These are phyloP conservation scores for Fusarium temperatum DNA, from an alignment of 2,329 filamentous ascomycete species.

Conservation along the genomic window DNA sequence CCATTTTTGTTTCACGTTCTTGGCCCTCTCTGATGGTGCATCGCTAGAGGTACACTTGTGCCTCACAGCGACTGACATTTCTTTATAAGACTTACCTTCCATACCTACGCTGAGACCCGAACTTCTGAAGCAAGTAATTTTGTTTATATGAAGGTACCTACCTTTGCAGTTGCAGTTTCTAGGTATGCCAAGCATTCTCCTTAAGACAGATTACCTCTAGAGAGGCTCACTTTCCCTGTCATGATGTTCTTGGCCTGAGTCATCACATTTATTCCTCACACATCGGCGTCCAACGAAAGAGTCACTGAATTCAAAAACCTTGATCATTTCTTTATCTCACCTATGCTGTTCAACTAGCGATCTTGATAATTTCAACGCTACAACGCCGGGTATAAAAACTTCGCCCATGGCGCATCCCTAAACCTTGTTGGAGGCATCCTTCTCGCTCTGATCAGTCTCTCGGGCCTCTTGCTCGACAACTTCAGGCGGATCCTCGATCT, in stretches of 20 bases:
- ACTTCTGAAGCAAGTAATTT: background rate
- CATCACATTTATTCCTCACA: background rate
- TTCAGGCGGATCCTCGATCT: slow-evolving; percentile 35
- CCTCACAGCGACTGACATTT: background rate
- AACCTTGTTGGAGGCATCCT: slow-evolving; percentile 33
- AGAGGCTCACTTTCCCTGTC: slow-evolving; percentile 11
- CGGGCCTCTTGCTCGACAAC: slow-evolving; percentile 26
- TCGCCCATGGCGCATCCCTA: background rate
- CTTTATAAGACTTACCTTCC: too few relatives aligned
- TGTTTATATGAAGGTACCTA: background rate
- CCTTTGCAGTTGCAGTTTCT: background rate
- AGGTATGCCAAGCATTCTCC: background rate
- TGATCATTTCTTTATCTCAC: background rate
- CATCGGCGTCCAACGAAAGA: background rate
- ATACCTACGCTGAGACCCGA: background rate
- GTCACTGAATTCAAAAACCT: background rate
- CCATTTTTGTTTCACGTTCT: background rate
- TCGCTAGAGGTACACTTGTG: background rate
- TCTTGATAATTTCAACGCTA: slow-evolving; percentile 5
- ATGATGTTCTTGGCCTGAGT: background rate
- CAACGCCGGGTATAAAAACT: slow-evolving; percentile 15
- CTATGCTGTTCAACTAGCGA: background rate
- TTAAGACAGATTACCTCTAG: background rate
- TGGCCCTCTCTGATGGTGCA: background rate
- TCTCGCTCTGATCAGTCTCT: slow-evolving; percentile 16